Evolutionary conservation across 2,329 filamentous ascomycete genomes (phyloP), one percentile per base, ranked within the genome.

Genomic region (Eutypella sp.): DNA sequence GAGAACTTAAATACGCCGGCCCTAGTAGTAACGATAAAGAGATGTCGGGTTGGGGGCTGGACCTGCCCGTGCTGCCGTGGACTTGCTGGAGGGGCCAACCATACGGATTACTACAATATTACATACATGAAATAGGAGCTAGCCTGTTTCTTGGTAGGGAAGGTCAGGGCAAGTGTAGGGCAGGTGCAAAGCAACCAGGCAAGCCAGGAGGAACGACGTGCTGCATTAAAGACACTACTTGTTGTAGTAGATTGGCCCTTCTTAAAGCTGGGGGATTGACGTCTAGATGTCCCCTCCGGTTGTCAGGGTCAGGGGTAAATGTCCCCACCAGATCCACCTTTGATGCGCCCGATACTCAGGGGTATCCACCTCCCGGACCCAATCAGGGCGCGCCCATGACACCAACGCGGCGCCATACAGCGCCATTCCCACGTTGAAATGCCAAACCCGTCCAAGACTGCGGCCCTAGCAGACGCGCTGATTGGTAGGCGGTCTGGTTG

Each of bases 111-210:
- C n/a, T n/a, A n/a, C n/a, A n/a, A n/a, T n/a, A n/a, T n/a, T n/a
- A n/a, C n/a, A n/a, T 18, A 22, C 36, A 20, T 15, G 23, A 22
- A 16, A 8, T 27, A 41, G 16, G 5, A 19, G 16, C 39, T 19
- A 24, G 38, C 20, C n/a, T 29, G 16, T n/a, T 15, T 15, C 29
- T 33, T 15, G 29, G 29, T 6, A 33, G 29, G 29, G 29, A 6
- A 33, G 29, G 29, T 33, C 5, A n/a, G 29, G 45, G 45, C 42
- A 45, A 50, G 48, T 37, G 24, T 38, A 9, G 16, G 39, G 24
- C 16, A 25, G 24, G 39, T 18, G 24, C 16, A 27, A 27, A 6
- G 9, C 24, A 41, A 25, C 4, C 19, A 22, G 11, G 36, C n/a
- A n/a, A n/a, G n/a, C n/a, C n/a, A n/a, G n/a, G n/a, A n/a, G n/a